Percentiles rank a stretch among this genome's conserved stretches.
phyloP scores from a whole-genome alignment of 73 alveolate genomes.

The Tetrahymena malaccensis region DNA sequence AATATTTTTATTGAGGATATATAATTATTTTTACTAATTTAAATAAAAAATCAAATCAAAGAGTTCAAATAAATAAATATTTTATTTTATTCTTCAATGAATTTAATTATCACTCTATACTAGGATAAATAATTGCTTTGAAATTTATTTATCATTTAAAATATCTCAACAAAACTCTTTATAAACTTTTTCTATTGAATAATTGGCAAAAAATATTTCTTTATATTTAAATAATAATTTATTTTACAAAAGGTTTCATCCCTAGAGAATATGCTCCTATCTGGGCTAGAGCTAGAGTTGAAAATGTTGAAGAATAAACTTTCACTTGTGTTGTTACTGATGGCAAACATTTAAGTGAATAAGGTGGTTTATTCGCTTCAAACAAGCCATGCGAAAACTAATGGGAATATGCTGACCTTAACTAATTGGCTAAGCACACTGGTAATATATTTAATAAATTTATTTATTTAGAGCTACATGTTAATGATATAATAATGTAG shows the following conservation, averaged over 20 bases:
- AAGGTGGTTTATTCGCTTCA: not conserved
- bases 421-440: not conserved
- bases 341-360: not conserved
- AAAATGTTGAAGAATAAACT: not conserved
- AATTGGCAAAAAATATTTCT: too few relatives aligned
- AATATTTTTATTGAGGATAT: not conserved
- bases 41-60: not conserved
- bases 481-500: not conserved
- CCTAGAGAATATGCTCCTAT: not conserved
- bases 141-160: too few relatives aligned
- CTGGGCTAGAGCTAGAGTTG: not conserved
- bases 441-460: not conserved
- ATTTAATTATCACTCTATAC: too few relatives aligned
- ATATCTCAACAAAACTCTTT: too few relatives aligned
- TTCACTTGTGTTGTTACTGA: not conserved
- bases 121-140: too few relatives aligned
- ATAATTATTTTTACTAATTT: too few relatives aligned
- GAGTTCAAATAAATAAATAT: not conserved
- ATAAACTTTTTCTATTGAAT: too few relatives aligned
- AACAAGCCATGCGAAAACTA: not conserved
- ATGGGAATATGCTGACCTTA: not conserved
- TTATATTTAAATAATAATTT: too few relatives aligned
- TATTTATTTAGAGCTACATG: too few relatives aligned
- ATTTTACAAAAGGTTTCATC: not conserved
- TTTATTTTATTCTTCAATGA: too few relatives aligned